phyloP scores from a whole-genome alignment of 495 filamentous ascomycete genomes.

The Hypoxylon fuscum region DNA sequence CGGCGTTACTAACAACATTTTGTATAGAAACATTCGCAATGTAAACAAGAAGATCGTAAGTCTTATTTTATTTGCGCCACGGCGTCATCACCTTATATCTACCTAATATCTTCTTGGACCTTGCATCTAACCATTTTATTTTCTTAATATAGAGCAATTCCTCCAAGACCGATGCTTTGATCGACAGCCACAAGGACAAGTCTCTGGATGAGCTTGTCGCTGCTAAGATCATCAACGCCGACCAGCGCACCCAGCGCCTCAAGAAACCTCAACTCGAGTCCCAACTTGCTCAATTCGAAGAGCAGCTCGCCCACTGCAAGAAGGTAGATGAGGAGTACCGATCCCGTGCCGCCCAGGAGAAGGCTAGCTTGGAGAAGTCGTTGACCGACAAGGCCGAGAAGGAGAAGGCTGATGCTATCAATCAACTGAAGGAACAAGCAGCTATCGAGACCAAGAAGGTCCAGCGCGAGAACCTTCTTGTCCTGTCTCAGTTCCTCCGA shows the following conservation, averaged over 20 bases:
- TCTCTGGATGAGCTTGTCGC: slow-evolving; percentile 85
- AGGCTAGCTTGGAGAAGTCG: slow-evolving; percentile 73
- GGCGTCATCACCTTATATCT: not conserved
- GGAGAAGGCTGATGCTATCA: slow-evolving; percentile 67
- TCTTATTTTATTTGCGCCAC: slow-evolving; percentile 26
- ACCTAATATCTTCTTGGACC: not conserved
- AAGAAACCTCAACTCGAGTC: slow-evolving; percentile 90
- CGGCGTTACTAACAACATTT: slow-evolving; percentile 37
- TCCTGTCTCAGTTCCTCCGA: slow-evolving; percentile 81
- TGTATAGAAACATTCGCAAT: slow-evolving; percentile 79
- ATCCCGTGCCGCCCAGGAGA: slow-evolving; percentile 70
- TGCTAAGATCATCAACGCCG: slow-evolving; percentile 85
- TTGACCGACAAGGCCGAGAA: slow-evolving; percentile 77
- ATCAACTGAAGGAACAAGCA: slow-evolving; percentile 63
- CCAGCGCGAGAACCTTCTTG: slow-evolving; percentile 65
- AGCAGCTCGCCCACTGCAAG: slow-evolving; percentile 84
- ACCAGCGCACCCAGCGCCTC: slow-evolving; percentile 86
- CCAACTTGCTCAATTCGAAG: slow-evolving; percentile 77
- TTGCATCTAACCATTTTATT: slow-evolving; percentile 15
- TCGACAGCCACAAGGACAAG: slow-evolving; percentile 78
- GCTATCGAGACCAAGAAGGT: slow-evolving; percentile 63
- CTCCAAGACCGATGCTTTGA: slow-evolving; percentile 77
- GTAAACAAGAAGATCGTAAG: slow-evolving; percentile 88
- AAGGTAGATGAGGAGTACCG: slow-evolving; percentile 83
- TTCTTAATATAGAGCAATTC: slow-evolving; percentile 68